Evolutionary conservation across 1,284 basidiomycete genomes (phyloP).

Genomic region (Paramarasmius palmivorus): DNA sequence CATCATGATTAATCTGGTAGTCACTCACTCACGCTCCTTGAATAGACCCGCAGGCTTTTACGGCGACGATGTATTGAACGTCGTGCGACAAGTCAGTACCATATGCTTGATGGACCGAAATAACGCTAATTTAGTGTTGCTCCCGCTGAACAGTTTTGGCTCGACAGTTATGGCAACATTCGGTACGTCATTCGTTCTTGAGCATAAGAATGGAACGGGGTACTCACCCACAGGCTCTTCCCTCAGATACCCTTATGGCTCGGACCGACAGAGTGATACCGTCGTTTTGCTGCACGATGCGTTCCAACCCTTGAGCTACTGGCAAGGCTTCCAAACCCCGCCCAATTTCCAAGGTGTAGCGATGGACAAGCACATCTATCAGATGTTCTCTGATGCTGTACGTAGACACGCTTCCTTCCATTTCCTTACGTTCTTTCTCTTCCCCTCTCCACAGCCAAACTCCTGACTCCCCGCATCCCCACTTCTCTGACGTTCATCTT

Average conservation of each 20-base stretch:
- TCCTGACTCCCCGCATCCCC: background rate
- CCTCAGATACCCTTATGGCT: conserved; percentile 52
- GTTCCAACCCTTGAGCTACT: conserved; percentile 78
- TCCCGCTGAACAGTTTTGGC: conserved; percentile 53
- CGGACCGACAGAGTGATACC: conserved; percentile 56
- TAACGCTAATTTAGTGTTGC: background rate
- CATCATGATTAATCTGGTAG: conserved; percentile 1
- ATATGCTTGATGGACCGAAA: background rate
- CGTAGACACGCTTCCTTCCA: conserved; percentile 25
- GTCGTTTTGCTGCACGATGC: conserved; percentile 83
- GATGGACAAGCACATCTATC: conserved; percentile 85
- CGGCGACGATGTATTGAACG: conserved; percentile 52
- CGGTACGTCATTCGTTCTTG: conserved; percentile 41
- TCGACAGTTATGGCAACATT: conserved; percentile 73
- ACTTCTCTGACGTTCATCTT: background rate
- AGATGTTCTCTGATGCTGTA: conserved; percentile 71
- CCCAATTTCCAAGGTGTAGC: conserved; percentile 66
- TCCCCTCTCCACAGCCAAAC: background rate
- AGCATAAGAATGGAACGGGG: background rate
- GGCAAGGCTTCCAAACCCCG: conserved; percentile 67
- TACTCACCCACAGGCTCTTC: background rate
- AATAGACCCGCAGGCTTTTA: conserved; percentile 78
- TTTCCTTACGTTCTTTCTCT: conserved; percentile 1
- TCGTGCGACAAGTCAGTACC: conserved; percentile 49
- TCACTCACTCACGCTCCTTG: conserved; percentile 4